A percentile compares a stretch with the other conserved stretches of the same genome.
These are phyloP conservation scores for Aspergillus sp. DNA, from an alignment of 2,329 filamentous ascomycete species.

Conservation along the genomic window DNA sequence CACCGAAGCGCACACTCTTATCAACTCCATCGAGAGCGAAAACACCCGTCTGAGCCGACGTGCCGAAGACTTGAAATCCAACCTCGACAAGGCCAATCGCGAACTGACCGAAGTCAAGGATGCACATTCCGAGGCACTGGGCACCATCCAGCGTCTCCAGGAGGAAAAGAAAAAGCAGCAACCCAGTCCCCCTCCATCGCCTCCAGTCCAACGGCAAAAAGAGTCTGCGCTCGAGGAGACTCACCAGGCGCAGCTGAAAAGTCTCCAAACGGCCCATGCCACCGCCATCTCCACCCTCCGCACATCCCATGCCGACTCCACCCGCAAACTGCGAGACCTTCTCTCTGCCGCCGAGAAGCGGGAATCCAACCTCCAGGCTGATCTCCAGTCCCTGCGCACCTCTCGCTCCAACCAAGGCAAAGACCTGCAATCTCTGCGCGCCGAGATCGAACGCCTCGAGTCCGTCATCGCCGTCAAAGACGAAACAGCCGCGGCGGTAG, in stretches of 20 bases:
- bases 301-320: conserved; percentile 37
- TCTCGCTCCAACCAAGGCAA: conserved; percentile 20
- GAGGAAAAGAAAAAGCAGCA: conserved; percentile 28
- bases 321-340: conserved; percentile 34
- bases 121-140: conserved; percentile 31
- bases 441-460: conserved; percentile 35
- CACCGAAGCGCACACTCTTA: conserved; percentile 36
- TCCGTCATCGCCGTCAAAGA: conserved; percentile 40
- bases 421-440: conserved; percentile 28
- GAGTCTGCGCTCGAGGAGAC: conserved; percentile 28
- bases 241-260: conserved; percentile 37
- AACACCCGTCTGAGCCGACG: conserved; percentile 37
- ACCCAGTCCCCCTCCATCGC: conserved; percentile 32
- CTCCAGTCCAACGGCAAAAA: conserved; percentile 18
- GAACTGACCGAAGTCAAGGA: conserved; percentile 31
- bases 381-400: conserved; percentile 30
- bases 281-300: conserved; percentile 38
- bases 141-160: conserved; percentile 31
- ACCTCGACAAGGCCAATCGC: conserved; percentile 30
- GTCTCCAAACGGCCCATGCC: conserved; percentile 37
- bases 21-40: conserved; percentile 40
- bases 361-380: conserved; percentile 33
- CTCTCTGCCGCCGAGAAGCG: conserved; percentile 36
- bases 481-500: conserved; percentile 39
- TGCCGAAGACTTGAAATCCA: conserved; percentile 35